Base-by-base conservation (phyloP, 2,329 filamentous ascomycete species). In the Stachybotrys chlorohalonatus region DNA sequence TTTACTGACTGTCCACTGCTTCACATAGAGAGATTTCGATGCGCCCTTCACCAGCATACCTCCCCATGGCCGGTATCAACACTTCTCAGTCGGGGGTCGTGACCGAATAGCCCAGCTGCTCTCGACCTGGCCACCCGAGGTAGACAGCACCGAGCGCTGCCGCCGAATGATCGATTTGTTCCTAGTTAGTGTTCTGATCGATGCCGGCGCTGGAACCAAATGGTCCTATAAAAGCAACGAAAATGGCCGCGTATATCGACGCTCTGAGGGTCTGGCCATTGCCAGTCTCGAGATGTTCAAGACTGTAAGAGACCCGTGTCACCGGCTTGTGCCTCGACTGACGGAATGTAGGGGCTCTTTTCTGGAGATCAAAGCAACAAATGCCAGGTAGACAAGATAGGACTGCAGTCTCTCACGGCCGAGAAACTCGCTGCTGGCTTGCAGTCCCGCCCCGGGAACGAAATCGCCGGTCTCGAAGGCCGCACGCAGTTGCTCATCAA, bases 191-290 rank as follows among this genome's bases (percentile, higher is more conserved):
- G 89, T 94, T 7, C 75, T 95, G 52, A 79, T 95, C 8, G 89
- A 95, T 66, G 90, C 94, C 5, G 94, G 94, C 47, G 91, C 94
- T 2, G 94, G 94, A 47, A 93, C 85, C 3, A 81, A 84, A 60
- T 99, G 94, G 94, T 86, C 85, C 62, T 99, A 96, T 75, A 94
- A 89, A 75, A 95, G 90, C 67, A 86, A 86, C 59, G 91, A 95
- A 66, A 95, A 91, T 59, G 90, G 89, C 55, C 87, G 85, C 58
- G 71, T 87, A 47, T 97, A 93, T 71, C 80, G 84, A 53, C 84
- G 94, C 52, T 96, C 91, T 57, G 94, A 96, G 70, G 92, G 92
- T 8, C 79, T 96, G 54, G 92, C 92, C 8, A 85, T 86, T 60
- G 83, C 83, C 7, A 84, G 80, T 59, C 66, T 86, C 64, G 92